Percentiles rank a stretch among this genome's conserved stretches.
Evolutionary conservation across 768 basidiomycete genomes (phyloP).

Genomic region (Lactifluus hygrophoroides): DNA sequence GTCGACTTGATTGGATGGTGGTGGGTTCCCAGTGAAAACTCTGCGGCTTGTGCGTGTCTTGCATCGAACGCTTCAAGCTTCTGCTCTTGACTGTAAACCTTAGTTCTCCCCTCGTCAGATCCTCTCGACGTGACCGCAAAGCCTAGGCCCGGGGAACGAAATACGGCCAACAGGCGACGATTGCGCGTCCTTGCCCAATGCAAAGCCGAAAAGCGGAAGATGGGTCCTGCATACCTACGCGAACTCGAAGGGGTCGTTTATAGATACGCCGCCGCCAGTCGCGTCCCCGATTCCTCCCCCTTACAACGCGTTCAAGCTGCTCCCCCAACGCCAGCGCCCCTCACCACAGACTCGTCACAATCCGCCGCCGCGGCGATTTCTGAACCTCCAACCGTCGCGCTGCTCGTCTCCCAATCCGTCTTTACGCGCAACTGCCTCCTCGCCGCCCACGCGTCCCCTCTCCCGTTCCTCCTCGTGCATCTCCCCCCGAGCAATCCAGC

Average conservation of each 20-base stretch:
- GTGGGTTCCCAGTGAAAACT: conserved; percentile 53
- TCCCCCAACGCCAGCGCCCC: neutral
- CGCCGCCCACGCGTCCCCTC: conserved; percentile 61
- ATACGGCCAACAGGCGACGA: conserved; percentile 34
- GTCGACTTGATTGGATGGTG: conserved; percentile 89
- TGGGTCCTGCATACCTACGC: conserved; percentile 71
- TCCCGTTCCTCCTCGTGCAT: conserved; percentile 76
- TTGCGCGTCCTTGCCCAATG: conserved; percentile 81
- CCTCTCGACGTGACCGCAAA: neutral
- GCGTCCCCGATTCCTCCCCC: neutral
- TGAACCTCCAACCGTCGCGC: conserved; percentile 44
- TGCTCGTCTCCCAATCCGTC: conserved; percentile 72
- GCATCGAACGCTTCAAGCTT: too few relatives aligned
- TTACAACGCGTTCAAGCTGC: neutral
- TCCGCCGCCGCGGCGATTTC: conserved; percentile 12
- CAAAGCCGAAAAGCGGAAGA: conserved; percentile 81
- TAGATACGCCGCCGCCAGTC: conserved; percentile 29
- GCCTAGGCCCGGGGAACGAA: neutral
- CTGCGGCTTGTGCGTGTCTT: conserved; percentile 1
- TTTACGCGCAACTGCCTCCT: conserved; percentile 67
- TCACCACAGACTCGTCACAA: neutral
- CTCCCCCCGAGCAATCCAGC: conserved; percentile 40
- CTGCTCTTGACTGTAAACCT: too few relatives aligned
- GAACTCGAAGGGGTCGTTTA: conserved; percentile 87
- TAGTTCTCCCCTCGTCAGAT: neutral